A percentile compares a stretch with the other conserved stretches of the same genome.
Evolutionary conservation across 2,329 filamentous ascomycete species (phyloP).

Genomic region (Elsinoe fawcettii): DNA sequence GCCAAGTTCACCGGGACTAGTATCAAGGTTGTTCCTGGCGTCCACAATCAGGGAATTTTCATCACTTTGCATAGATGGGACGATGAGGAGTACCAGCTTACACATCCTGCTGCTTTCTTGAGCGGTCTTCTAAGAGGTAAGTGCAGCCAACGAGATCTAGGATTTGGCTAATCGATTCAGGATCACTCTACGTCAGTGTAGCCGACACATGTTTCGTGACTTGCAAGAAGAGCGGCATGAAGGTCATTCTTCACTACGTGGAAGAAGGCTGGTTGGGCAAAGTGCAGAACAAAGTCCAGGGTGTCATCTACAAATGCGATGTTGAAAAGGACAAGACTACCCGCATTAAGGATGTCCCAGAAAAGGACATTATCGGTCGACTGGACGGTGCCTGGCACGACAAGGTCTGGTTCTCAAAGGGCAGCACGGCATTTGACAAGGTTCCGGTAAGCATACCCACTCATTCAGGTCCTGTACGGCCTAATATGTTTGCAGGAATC

Average conservation of each 20-base stretch:
- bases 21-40: constrained; percentile 81
- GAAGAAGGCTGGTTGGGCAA: constrained; percentile 94
- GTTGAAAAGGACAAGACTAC: constrained; percentile 74
- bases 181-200: constrained; percentile 81
- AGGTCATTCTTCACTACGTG: constrained; percentile 84
- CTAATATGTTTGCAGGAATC: constrained; percentile 34
- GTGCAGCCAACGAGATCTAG: not conserved
- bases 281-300: constrained; percentile 83
- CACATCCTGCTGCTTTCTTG: constrained; percentile 86
- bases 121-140: constrained; percentile 71
- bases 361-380: constrained; percentile 72
- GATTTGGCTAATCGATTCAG: constrained; percentile 20
- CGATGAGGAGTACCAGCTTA: constrained; percentile 89
- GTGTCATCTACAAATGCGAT: constrained; percentile 73
- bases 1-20: constrained; percentile 97
- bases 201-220: constrained; percentile 82
- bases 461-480: not conserved
- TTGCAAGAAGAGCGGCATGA: constrained; percentile 82
- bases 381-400: constrained; percentile 82
- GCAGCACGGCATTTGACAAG: constrained; percentile 39
- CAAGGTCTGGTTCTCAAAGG: constrained; percentile 54
- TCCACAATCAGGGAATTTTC: constrained; percentile 94
- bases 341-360: constrained; percentile 76
- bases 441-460: constrained; percentile 47
- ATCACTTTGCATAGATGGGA: constrained; percentile 71